Base-by-base conservation (phyloP, 2,329 filamentous ascomycete genomes). In the Cadophora sp. region DNA sequence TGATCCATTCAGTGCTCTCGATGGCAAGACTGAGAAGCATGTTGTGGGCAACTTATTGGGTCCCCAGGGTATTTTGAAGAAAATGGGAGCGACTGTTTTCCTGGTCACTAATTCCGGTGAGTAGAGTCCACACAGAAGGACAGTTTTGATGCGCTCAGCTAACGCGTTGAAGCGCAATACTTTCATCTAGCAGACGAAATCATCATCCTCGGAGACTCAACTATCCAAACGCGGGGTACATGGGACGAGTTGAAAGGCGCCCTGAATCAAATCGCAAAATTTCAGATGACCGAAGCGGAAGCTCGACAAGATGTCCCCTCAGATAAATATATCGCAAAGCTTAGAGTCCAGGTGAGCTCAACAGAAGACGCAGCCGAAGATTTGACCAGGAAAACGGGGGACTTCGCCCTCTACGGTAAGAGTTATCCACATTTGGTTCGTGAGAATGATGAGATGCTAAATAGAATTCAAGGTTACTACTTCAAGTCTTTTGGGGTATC, bases 1-100 rank as follows among this genome's bases (percentile, higher is more conserved):
- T 53, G 82, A 85, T 61, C 73, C 80, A 0, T 78, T 84, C 47
- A 81, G 81, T 56, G 79, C 79, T 0, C 76, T 84, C 1, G 83
- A 84, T 59, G 75, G 76, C 1, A 74, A 77, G 2, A 85, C 83
- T 0, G 76, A 80, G 9, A 72, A 77, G 4, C 70, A 77, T 2
- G 76, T 85, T 3, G 81, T 84, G 27, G 70, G 78, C 14, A 74
- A 76, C 1, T 73, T 85, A 0, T 70, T 85, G 3, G 27, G 30
- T 18, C 36, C 22, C 6, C 65, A 53, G 2, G 50, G 30, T 3
- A 22, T 74, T 3, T 62, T 68, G 41, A 43, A 36, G 22, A 71
- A 18, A 51, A 73, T 71, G 66, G 71, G 71, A 0, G 75, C 76
- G 0, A 80, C 80, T 1, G 71, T 79, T 0, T 36, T 82, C 9